phyloP scores from a whole-genome alignment of 106 monocot genomes.

The Apostasia ramifera region DNA sequence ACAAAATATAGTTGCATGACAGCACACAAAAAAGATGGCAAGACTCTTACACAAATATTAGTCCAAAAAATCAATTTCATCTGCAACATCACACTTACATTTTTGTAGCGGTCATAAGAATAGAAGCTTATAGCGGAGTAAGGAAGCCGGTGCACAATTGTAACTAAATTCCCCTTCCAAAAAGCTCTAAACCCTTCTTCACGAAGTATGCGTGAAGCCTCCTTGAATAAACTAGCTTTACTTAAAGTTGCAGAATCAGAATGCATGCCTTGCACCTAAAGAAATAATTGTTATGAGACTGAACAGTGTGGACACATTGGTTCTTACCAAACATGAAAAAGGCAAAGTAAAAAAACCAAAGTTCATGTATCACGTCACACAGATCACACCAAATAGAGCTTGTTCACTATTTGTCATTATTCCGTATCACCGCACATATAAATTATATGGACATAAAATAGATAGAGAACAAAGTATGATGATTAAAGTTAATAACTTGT shows the following conservation, averaged over 20 bases:
- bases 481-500: too few relatives aligned
- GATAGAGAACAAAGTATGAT: too few relatives aligned
- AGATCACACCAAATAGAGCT: not conserved
- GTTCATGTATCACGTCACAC: not conserved
- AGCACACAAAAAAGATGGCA: not conserved
- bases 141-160: constrained; percentile 69
- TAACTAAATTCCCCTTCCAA: constrained; percentile 84
- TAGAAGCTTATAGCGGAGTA: constrained; percentile 84
- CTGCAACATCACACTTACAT: constrained; percentile 15
- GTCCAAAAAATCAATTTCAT: not conserved
- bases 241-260: constrained; percentile 54
- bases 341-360: not conserved
- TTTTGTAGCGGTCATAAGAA: constrained; percentile 73
- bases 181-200: constrained; percentile 83
- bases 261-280: constrained; percentile 77
- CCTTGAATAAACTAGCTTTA: constrained; percentile 59
- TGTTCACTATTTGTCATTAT: not conserved
- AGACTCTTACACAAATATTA: not conserved
- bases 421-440: not conserved
- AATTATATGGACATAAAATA: not conserved
- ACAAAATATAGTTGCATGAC: constrained; percentile 6
- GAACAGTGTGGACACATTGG: not conserved
- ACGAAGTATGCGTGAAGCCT: constrained; percentile 57
- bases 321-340: not conserved
- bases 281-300: not conserved